Base-by-base conservation (phyloP, 345 rosid species). In the Linum trigynum region DNA sequence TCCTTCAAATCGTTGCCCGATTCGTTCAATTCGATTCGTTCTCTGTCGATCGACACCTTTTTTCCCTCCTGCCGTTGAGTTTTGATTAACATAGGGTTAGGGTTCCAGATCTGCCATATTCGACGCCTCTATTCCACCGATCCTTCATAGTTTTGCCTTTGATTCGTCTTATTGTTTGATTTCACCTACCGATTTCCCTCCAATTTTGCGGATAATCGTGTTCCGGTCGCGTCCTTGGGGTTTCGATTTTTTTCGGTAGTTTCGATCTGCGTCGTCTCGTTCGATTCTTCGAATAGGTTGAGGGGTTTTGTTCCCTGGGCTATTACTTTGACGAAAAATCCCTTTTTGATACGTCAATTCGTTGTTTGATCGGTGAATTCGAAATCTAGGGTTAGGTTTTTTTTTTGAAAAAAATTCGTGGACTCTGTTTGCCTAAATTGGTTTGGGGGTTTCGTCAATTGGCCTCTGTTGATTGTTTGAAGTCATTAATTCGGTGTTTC, bases 311-410 rank as follows among this genome's bases (percentile, higher is more conserved):
- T 53, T 76, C 64, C 5, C 2, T 50, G 66, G 62, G 63, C 62
- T 6, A n/a, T 16, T 16, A 53, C 58, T 67, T 57, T 0, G 2
- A 35, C 39, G 16, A 57, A 61, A 66, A n/a, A 7, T 66, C 16
- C 35, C 38, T 11, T 55, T 43, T 59, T 40, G 2, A 7, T 41
- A 1, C n/a, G 39, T 55, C 11, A 78, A 69, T 77, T 75, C 23
- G 53, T 43, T 64, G 39, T 66, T 40, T 35, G 14, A 39, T 55
- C 51, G 14, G 64, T 72, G 55, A 67, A 65, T 66, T 61, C 55
- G 63, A 61, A 62, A 8, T 64, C 74, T 79, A 81, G 82, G 84
- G 83, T 76, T 84, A 82, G 86, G 83, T 80, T 58, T 75, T 71
- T 23, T 23, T 32, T 63, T 23, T 5, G 59, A 16, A 1, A 43